Conservation (phyloP, 257 asterid genomes). For the Capsicum pubescens region DNA sequence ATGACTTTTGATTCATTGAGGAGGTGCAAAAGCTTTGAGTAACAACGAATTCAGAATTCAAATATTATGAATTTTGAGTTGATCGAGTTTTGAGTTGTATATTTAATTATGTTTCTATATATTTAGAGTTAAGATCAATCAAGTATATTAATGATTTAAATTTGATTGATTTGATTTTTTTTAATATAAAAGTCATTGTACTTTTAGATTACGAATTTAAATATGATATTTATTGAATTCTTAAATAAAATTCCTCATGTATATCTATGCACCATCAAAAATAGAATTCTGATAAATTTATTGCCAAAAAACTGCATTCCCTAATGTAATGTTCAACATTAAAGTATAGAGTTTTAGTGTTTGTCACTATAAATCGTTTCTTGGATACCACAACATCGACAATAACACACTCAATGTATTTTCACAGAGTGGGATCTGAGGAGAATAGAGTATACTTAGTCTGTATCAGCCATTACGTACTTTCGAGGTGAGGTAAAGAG, state of each 20-base stretch:
- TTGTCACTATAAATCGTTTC: background rate
- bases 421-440: too few relatives aligned
- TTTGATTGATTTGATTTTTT: background rate
- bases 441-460: too few relatives aligned
- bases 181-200: background rate
- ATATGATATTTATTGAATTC: background rate
- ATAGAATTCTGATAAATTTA: background rate
- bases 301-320: background rate
- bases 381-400: background rate
- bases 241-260: background rate
- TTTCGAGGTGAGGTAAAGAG: too few relatives aligned
- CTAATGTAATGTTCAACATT: background rate
- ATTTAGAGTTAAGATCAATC: background rate
- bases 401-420: too few relatives aligned
- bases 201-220: background rate
- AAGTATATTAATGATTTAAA: fast-evolving
- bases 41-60: background rate
- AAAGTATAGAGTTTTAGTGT: background rate
- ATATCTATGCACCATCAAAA: background rate
- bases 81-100: background rate
- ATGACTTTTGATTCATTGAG: conserved; percentile 14
- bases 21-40: background rate
- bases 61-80: background rate
- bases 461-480: too few relatives aligned
- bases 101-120: background rate